Conservation (phyloP, 1,139 yeast species). For the Yamadazyma atmosphaerica region DNA sequence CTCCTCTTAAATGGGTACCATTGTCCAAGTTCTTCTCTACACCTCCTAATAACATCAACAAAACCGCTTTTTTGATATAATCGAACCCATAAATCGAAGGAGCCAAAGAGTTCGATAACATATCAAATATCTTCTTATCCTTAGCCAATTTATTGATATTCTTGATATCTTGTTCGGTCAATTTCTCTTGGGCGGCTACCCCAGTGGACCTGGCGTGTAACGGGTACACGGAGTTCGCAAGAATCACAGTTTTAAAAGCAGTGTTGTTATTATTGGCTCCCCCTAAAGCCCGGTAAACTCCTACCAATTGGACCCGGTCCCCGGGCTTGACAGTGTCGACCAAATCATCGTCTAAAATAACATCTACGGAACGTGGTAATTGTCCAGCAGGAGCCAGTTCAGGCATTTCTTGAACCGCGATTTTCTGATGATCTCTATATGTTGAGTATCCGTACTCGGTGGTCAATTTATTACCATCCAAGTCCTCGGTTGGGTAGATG, state of each 20-base stretch:
- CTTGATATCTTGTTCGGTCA: constrained; percentile 82
- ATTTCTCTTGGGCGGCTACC: constrained; percentile 70
- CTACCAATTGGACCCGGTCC: constrained; percentile 91
- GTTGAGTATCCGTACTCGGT: constrained; percentile 95
- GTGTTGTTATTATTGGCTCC: constrained; percentile 68
- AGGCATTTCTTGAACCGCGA: constrained; percentile 97
- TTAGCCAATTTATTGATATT: constrained; percentile 80
- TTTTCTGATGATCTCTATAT: constrained; percentile 90
- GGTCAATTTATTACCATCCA: constrained; percentile 80
- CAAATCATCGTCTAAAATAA: constrained; percentile 88
- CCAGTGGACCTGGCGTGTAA: constrained; percentile 88
- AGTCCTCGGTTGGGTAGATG: constrained; percentile 90
- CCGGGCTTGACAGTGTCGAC: constrained; percentile 95
- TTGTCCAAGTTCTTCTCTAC: constrained; percentile 90
- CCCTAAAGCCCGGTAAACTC: constrained; percentile 91
- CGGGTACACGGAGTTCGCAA: constrained; percentile 88
- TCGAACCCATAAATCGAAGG: constrained; percentile 96
- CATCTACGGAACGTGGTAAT: constrained; percentile 89
- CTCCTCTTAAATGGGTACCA: constrained; percentile 98
- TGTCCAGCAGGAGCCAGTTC: constrained; percentile 99
- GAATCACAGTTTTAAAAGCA: constrained; percentile 74
- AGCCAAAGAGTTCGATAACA: constrained; percentile 83
- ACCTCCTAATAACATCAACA: constrained; percentile 91
- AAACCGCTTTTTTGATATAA: constrained; percentile 84
- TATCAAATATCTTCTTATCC: constrained; percentile 67